A percentile compares a stretch with the other conserved stretches of the same genome.
These are phyloP conservation scores for Xylariaceae sp. DNA, from an alignment of 2,329 filamentous ascomycete genomes.

Conservation along the genomic window DNA sequence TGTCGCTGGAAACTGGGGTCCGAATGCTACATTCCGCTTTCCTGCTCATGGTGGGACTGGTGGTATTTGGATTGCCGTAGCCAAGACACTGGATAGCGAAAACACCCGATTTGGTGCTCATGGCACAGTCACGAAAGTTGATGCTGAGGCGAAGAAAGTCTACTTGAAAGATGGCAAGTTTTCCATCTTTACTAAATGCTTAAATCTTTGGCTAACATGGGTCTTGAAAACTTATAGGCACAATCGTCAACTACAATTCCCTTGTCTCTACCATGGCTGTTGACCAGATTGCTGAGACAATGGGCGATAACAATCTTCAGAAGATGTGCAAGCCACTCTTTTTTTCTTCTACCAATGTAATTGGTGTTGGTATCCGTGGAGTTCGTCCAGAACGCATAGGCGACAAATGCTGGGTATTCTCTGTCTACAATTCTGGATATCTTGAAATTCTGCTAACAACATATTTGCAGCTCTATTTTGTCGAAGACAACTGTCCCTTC, in stretches of 20 bases:
- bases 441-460: no score
- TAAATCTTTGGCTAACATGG: no score
- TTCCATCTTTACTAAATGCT: neutral
- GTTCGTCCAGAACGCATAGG: slow-evolving; percentile 90
- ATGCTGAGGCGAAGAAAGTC: slow-evolving; percentile 79
- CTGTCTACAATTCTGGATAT: no score
- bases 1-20: slow-evolving; percentile 94
- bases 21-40: slow-evolving; percentile 98
- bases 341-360: slow-evolving; percentile 96
- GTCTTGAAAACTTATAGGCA: slow-evolving; percentile 52
- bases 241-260: slow-evolving; percentile 83
- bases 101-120: slow-evolving; percentile 86
- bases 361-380: slow-evolving; percentile 92
- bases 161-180: slow-evolving; percentile 58
- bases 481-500: slow-evolving; percentile 96
- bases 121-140: slow-evolving; percentile 78
- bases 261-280: slow-evolving; percentile 95
- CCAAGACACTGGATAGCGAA: slow-evolving; percentile 83
- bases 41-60: slow-evolving; percentile 91
- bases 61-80: slow-evolving; percentile 97
- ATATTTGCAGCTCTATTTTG: slow-evolving; percentile 77
- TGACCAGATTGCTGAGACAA: slow-evolving; percentile 78
- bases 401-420: slow-evolving; percentile 97
- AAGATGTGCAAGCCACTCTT: slow-evolving; percentile 82
- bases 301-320: slow-evolving; percentile 81